Evolutionary conservation across 164 flowering plant species (phyloP).

Genomic region (Stephania japonica): DNA sequence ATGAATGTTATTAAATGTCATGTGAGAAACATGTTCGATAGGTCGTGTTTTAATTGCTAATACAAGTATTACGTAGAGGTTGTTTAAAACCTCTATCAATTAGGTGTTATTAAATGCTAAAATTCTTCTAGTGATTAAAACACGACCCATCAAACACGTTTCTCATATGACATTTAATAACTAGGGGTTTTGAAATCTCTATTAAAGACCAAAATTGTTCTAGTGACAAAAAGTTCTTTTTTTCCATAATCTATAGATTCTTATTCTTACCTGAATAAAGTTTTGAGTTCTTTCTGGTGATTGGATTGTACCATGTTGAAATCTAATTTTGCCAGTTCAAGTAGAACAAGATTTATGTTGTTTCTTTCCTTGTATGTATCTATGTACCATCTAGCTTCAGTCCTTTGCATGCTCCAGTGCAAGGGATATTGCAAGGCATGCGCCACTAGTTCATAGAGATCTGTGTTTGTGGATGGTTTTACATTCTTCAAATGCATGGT

Average conservation of each 20-base stretch:
- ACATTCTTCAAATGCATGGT: conserved; percentile 7
- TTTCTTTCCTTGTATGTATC: conserved; percentile 11
- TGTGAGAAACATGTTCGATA: no score
- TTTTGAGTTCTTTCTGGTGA: conserved; percentile 16
- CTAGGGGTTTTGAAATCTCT: neutral
- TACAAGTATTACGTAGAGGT: no score
- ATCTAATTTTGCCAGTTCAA: conserved; percentile 20
- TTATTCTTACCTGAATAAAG: conserved; percentile 16
- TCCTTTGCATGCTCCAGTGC: conserved; percentile 20
- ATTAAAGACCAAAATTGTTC: neutral
- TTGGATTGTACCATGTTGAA: conserved; percentile 16
- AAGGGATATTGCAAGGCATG: conserved; percentile 28
- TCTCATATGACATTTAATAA: no score
- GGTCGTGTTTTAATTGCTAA: no score
- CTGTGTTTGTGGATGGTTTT: neutral
- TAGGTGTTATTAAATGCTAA: no score
- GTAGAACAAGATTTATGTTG: conserved; percentile 15
- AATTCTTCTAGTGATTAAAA: no score
- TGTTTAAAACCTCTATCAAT: no score
- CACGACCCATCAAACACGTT: no score
- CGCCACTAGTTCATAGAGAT: conserved; percentile 8
- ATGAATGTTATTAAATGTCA: no score
- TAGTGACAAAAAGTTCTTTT: neutral
- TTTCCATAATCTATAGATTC: neutral
- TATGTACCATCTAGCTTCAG: conserved; percentile 30